A percentile compares a stretch with the other conserved stretches of the same genome.
Conservation (phyloP, 2,329 filamentous ascomycete genomes). For the Knoxdaviesia capensis region DNA sequence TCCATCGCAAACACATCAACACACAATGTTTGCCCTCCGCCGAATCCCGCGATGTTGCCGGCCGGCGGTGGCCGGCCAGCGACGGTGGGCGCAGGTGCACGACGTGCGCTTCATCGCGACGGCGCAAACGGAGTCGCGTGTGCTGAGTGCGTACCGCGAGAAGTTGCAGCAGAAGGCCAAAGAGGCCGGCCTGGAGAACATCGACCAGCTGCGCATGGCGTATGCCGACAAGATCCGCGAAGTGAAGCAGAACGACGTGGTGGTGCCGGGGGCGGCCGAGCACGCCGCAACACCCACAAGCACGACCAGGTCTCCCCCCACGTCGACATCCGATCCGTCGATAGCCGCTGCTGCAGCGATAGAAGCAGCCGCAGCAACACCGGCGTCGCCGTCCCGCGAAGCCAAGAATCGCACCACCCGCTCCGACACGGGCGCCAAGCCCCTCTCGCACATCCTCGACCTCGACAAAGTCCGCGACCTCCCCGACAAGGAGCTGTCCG, state of each 20-base stretch:
- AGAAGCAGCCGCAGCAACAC: slow-evolving; percentile 5
- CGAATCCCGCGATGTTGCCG: slow-evolving; percentile 1
- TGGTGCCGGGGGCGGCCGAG: slow-evolving; percentile 8
- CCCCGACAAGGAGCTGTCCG: slow-evolving; percentile 62
- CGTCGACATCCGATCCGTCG: too few species aligned
- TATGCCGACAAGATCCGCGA: slow-evolving; percentile 70
- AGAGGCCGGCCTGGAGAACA: slow-evolving; percentile 46
- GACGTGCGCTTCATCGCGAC: slow-evolving; percentile 81
- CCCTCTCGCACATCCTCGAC: slow-evolving; percentile 43
- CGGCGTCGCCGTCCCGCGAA: slow-evolving; percentile 8
- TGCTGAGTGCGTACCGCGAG: slow-evolving; percentile 69
- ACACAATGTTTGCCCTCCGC: slow-evolving; percentile 2
- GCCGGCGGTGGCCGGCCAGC: slow-evolving; percentile 25
- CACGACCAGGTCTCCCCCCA: too few species aligned
- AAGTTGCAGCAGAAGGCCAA: slow-evolving; percentile 72
- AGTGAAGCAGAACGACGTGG: slow-evolving; percentile 46
- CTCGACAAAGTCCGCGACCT: slow-evolving; percentile 56
- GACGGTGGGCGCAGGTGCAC: slow-evolving; percentile 79
- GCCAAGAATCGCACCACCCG: slow-evolving; percentile 14
- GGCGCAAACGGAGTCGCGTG: slow-evolving; percentile 42
- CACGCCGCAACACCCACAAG: slow-evolving; percentile 8
- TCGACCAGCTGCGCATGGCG: slow-evolving; percentile 58
- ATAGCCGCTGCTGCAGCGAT: too few species aligned
- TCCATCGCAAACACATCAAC: too few species aligned
- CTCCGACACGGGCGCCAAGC: slow-evolving; percentile 16